Percentiles rank a stretch among this genome's conserved stretches.
These are phyloP conservation scores for Stachybotrys chartarum DNA, from an alignment of 2,329 filamentous ascomycete genomes.

Conservation along the genomic window DNA sequence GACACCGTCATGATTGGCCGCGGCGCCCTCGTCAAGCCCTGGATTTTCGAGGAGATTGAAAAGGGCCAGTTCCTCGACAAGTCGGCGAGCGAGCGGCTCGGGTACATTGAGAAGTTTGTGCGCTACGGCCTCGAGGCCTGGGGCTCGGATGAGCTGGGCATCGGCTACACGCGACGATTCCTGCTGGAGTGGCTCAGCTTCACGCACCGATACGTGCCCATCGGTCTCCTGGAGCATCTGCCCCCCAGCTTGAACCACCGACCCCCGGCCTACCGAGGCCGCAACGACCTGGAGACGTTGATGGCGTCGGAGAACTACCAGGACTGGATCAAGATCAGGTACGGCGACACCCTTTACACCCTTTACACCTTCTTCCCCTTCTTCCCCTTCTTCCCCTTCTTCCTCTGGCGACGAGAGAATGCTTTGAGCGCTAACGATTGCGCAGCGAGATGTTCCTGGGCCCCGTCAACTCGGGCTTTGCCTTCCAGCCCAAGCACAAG, in stretches of 20 bases:
- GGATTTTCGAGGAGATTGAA: slow-evolving; percentile 96
- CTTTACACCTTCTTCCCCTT: too few species aligned
- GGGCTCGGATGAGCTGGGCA: slow-evolving; percentile 91
- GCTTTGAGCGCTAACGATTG: slow-evolving; percentile 8
- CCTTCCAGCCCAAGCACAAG: slow-evolving; percentile 97
- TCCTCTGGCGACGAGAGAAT: not conserved
- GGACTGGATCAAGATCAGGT: slow-evolving; percentile 99
- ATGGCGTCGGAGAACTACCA: slow-evolving; percentile 85
- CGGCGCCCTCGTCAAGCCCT: slow-evolving; percentile 93
- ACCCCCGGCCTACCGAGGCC: slow-evolving; percentile 73
- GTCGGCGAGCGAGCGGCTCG: slow-evolving; percentile 76
- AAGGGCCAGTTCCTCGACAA: slow-evolving; percentile 93
- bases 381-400: too few species aligned
- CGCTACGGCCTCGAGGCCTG: slow-evolving; percentile 88
- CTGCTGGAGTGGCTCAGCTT: slow-evolving; percentile 95
- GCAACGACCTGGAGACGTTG: slow-evolving; percentile 90
- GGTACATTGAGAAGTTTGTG: slow-evolving; percentile 81
- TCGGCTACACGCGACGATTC: slow-evolving; percentile 87
- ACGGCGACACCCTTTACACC: slow-evolving; percentile 26
- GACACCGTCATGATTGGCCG: slow-evolving; percentile 97
- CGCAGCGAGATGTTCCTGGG: slow-evolving; percentile 94
- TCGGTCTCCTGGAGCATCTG: slow-evolving; percentile 81
- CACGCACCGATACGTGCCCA: slow-evolving; percentile 80
- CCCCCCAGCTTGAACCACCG: slow-evolving; percentile 86
- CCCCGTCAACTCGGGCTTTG: slow-evolving; percentile 81